Base-by-base conservation (phyloP, 1,139 yeast species). In the Hanseniaspora gamundiae region DNA sequence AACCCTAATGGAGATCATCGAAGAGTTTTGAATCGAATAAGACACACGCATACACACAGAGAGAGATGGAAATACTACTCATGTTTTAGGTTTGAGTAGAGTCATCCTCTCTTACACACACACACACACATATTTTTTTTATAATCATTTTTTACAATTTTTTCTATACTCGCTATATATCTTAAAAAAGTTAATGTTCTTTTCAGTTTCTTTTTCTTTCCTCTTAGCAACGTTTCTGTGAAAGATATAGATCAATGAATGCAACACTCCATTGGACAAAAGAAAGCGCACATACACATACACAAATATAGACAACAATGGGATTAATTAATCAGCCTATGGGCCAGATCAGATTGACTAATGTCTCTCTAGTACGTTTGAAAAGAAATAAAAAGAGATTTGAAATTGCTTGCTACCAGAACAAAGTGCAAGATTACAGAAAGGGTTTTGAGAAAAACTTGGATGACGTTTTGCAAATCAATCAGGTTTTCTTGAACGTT, bases 381-480 rank as follows among this genome's bases (percentile, higher is more conserved):
- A 84, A 82, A 57, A 86, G 84, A 59, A 95, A 91, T 28, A 85
- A 85, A 59, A 84, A 85, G 62, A 68, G 96, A 51, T 91, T 87
- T 57, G 98, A 91, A 62, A 75, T 93, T 41, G 98, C 97, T 0
- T 91, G 98, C 59, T 91, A 91, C 61, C 96, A 86, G 58, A 91
- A 91, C 58, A 91, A 93, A 59, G 96, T 91, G 11, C 97, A 88
- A 59, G 98, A 91, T 62, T 91, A 91, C 80, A 71, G 96, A 54
- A 59, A 87, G 81, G 60, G 80, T 79, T 65, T 71, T 10, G 98
- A 93, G 59, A 91, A 85, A 54, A 96, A 91, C 59, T 62, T 93
- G 11, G 98, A 91, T 65, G 98, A 91, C 59, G 98, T 91, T 4
- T 68, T 91, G 38, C 98, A 91, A 59, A 87, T 91, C 44, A 95